Conservation (phyloP, 371 early-diverging fungal genomes). For the Sporodiniella umbellata region DNA sequence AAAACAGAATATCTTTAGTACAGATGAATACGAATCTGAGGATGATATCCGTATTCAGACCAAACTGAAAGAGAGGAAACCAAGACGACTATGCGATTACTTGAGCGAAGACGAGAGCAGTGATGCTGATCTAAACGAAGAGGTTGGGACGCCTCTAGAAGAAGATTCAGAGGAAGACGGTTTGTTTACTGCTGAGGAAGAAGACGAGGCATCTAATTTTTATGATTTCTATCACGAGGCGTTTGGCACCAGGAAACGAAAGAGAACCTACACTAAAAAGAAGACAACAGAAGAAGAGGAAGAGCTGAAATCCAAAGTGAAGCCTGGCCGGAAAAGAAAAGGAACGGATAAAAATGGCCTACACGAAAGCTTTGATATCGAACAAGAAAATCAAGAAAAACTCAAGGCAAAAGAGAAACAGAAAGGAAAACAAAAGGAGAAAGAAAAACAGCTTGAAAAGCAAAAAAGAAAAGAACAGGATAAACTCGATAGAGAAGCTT, state of each 20-base stretch:
- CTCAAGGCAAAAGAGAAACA: too few species aligned
- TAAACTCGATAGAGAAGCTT: constrained; percentile 13
- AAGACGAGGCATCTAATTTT: constrained; percentile 21
- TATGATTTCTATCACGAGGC: background rate
- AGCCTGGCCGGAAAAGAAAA: too few species aligned
- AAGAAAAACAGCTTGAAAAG: constrained; percentile 35
- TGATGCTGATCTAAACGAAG: constrained; percentile 20
- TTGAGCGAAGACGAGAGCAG: constrained; percentile 41
- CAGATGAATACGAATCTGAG: constrained; percentile 27
- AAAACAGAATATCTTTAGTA: constrained; percentile 5
- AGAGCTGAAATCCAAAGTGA: background rate
- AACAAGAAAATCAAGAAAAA: too few species aligned
- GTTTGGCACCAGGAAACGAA: constrained; percentile 5
- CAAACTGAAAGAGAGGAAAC: background rate
- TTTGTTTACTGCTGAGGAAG: too few species aligned
- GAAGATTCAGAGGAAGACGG: constrained; percentile 5
- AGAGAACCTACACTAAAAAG: background rate
- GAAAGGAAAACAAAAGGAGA: too few species aligned
- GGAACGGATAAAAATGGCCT: too few species aligned
- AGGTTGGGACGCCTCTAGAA: too few species aligned
- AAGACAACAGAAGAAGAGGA: background rate
- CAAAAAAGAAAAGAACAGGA: constrained; percentile 22
- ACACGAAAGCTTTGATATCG: too few species aligned
- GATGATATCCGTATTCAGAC: background rate
- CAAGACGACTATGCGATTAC: constrained; percentile 48